Evolutionary conservation across 1,284 basidiomycete genomes (phyloP).

Genomic region (Cryptococcus sp.): DNA sequence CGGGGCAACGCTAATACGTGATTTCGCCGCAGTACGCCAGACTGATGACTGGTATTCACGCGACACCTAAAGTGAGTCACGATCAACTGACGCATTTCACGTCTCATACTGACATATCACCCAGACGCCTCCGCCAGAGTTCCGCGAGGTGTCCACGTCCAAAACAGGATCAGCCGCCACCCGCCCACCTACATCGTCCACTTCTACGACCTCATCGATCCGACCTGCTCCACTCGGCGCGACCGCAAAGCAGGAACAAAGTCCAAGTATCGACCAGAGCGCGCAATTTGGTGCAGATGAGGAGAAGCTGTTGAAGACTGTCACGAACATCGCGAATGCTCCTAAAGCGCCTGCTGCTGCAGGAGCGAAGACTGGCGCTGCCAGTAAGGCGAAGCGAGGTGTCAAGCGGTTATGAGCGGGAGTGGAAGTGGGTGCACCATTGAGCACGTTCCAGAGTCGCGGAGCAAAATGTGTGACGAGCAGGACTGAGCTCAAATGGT

Average conservation of each 20-base stretch:
- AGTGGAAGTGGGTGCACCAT: too few relatives aligned
- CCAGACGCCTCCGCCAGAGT: conserved; percentile 36
- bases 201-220: conserved; percentile 9
- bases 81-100: not conserved
- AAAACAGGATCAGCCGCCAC: conserved; percentile 5
- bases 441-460: too few relatives aligned
- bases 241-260: conserved; percentile 38
- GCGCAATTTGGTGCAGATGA: conserved; percentile 11
- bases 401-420: conserved; percentile 43
- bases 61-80: conserved; percentile 42
- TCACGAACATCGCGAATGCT: conserved; percentile 14
- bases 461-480: too few relatives aligned
- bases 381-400: conserved; percentile 46
- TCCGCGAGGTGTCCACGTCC: conserved; percentile 22
- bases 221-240: conserved; percentile 35
- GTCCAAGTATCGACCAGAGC: conserved; percentile 28
- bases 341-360: conserved; percentile 11
- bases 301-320: conserved; percentile 26
- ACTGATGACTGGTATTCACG: conserved; percentile 48
- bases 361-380: conserved; percentile 26
- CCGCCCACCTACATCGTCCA: conserved; percentile 14
- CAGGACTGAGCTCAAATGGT: too few relatives aligned
- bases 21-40: conserved; percentile 29
- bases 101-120: not conserved
- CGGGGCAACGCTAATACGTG: not conserved